Conservation (phyloP, 139 green algal genomes). For the Coelastrella sp. region DNA sequence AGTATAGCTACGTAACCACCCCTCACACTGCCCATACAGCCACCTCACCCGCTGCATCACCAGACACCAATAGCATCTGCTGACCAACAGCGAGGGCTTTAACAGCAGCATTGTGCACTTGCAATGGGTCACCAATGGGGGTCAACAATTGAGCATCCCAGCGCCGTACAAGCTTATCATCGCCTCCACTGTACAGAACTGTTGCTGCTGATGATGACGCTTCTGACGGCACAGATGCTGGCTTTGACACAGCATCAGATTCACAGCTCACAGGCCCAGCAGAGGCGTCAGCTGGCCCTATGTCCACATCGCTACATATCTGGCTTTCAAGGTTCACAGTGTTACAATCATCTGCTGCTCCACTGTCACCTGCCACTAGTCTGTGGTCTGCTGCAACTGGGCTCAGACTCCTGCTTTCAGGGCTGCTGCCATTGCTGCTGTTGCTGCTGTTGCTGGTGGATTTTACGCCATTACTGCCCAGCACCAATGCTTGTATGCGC, state of each 20-base stretch:
- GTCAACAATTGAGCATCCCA: conserved; percentile 57
- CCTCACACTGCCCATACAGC: conserved; percentile 68
- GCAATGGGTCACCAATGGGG: conserved; percentile 57
- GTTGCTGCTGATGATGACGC: neutral
- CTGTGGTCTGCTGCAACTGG: neutral
- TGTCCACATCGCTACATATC: too few species aligned
- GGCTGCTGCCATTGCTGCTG: neutral
- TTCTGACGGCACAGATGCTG: neutral
- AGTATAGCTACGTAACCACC: too few species aligned
- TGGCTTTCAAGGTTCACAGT: too few species aligned
- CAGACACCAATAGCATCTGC: conserved; percentile 66
- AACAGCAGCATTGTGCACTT: conserved; percentile 67
- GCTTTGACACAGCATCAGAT: neutral
- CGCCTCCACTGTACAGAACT: conserved; percentile 80
- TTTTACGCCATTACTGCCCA: conserved; percentile 39
- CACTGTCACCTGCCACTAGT: too few species aligned
- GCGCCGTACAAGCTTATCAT: conserved; percentile 65
- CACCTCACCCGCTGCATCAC: conserved; percentile 72
- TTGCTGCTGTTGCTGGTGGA: neutral
- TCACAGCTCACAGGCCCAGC: too few species aligned
- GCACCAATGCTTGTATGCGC: conserved; percentile 64
- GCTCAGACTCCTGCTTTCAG: neutral
- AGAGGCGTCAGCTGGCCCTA: too few species aligned
- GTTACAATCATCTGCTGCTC: too few species aligned
- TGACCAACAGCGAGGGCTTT: conserved; percentile 65